A percentile compares a stretch with the other conserved stretches of the same genome.
Conservation (phyloP, 345 rosid genomes). For the Raphanus raphanistrum region DNA sequence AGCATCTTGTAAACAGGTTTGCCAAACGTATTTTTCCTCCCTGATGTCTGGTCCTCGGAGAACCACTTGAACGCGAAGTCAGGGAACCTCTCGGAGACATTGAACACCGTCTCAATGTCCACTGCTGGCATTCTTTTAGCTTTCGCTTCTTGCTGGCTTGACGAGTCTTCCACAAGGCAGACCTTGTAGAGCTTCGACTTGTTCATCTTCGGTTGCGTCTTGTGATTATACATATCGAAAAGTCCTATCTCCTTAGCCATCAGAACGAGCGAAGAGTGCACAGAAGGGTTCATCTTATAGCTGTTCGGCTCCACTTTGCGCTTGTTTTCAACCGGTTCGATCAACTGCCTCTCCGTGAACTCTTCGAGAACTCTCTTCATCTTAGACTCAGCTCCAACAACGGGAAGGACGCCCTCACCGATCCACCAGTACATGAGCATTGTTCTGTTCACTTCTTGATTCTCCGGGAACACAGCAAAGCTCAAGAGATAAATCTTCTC, state of each 20-base stretch:
- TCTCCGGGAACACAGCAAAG: slow-evolving; percentile 52
- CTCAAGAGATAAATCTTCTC: slow-evolving; percentile 39
- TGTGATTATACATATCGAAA: slow-evolving; percentile 15
- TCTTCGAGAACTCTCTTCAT: slow-evolving; percentile 23
- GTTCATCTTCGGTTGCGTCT: slow-evolving; percentile 29
- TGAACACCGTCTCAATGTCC: slow-evolving; percentile 43
- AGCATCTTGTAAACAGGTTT: neutral
- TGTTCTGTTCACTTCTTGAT: slow-evolving; percentile 48
- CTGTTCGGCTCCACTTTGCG: slow-evolving; percentile 25
- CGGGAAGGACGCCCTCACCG: slow-evolving; percentile 45
- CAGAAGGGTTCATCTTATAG: slow-evolving; percentile 49
- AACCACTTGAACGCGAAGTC: slow-evolving; percentile 47
- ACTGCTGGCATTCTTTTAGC: neutral
- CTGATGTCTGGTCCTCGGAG: slow-evolving; percentile 15
- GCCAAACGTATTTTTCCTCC: neutral
- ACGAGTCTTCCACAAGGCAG: slow-evolving; percentile 44
- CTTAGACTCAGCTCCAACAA: neutral
- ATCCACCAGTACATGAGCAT: slow-evolving; percentile 57
- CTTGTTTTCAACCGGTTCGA: slow-evolving; percentile 41
- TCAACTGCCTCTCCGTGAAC: slow-evolving; percentile 29
- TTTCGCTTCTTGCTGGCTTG: slow-evolving; percentile 23
- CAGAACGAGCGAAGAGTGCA: slow-evolving; percentile 43
- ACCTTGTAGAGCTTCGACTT: slow-evolving; percentile 25
- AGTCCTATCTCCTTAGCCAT: slow-evolving; percentile 28
- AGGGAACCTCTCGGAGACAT: slow-evolving; percentile 49